phyloP scores from a whole-genome alignment of 495 filamentous ascomycete genomes.

The Letharia columbiana region DNA sequence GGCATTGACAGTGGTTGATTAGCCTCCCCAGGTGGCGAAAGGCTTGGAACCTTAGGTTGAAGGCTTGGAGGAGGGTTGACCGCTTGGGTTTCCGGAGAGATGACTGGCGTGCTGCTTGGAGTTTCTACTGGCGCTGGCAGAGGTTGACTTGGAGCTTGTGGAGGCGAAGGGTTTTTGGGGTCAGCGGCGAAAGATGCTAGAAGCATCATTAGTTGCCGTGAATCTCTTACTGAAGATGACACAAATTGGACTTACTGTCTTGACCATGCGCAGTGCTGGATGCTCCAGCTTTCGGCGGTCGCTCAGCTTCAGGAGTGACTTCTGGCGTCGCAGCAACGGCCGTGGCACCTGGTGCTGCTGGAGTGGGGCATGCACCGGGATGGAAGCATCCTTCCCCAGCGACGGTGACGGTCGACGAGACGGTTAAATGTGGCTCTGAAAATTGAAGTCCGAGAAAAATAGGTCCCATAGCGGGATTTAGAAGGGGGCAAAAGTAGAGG shows the following conservation, averaged over 20 bases:
- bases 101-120: neutral
- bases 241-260: neutral
- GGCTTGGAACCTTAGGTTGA: too few species aligned
- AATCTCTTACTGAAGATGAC: neutral
- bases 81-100: neutral
- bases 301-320: neutral
- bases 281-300: neutral
- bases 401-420: slow-evolving; percentile 5
- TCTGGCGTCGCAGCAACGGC: neutral
- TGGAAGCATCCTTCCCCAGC: slow-evolving; percentile 7
- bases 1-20: too few species aligned
- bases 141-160: neutral
- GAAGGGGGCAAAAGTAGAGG: neutral
- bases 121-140: neutral
- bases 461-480: too few species aligned
- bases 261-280: neutral
- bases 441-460: neutral
- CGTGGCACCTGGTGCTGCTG: neutral
- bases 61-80: neutral
- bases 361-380: slow-evolving; percentile 1
- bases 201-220: neutral
- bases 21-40: too few species aligned
- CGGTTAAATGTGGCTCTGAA: neutral
- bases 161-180: neutral
- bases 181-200: neutral